Base-by-base conservation (phyloP, 192 early-diverging fungal species). In the Coemansia sp. region DNA sequence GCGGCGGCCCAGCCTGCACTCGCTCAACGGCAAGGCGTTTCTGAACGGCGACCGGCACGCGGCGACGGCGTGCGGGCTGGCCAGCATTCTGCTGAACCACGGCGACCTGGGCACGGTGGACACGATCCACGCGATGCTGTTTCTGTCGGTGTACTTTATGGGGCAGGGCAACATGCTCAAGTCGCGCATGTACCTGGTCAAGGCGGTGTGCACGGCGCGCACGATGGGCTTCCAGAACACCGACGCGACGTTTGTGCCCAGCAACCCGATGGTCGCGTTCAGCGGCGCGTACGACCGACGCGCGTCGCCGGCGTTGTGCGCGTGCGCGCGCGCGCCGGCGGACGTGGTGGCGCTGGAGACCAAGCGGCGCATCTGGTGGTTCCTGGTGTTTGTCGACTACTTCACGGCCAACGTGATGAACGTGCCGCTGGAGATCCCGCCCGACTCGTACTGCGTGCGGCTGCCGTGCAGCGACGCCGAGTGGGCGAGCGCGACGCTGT, bases 91-190 rank as follows among this genome's bases (percentile, higher is more conserved):
- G 54, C 55, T 76, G 38, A 76, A 62, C 55, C 73, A 69, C 52
- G 62, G 62, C 45, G 62, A 65, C 21, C 27, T 69, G 45, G 66
- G 62, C 17, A 64, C 71, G 2, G 58, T 69, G 5, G 73, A 76
- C 27, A 43, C 55, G 5, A 57, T 76, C 28, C 73, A 76, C 35
- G 73, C 42, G 11, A 69, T 76, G 73, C 51, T 76, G 58, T 69
- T 76, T 28, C 62, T 76, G 60, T 68, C 73, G 17, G 66, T 76
- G 22, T 76, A 76, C 35, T 76, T 76, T 46, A 69, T 76, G 73
- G 73, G 73, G 11, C 73, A 76, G 58, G 73, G 73, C 36, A 69
- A 69, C 41, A 76, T 76, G 73, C 73, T 76, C 27, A 76, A 76
- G 51, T 60, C 73, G 59, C 60, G 73, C 26, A 69, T 76, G 66